Conservation (phyloP, 192 early-diverging fungal species). For the Backusella morwellensis region DNA sequence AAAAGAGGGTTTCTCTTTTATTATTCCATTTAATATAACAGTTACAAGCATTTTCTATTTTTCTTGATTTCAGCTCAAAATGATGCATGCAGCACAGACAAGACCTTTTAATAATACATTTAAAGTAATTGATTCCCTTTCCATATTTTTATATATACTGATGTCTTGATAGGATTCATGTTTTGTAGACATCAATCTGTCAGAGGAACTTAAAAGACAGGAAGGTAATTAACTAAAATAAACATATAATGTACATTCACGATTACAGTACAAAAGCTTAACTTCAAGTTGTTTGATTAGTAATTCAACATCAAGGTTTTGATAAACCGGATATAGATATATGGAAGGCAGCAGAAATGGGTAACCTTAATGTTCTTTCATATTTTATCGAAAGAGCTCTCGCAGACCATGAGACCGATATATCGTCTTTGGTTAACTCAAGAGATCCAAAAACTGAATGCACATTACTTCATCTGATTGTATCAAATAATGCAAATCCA, state of each 20-base stretch:
- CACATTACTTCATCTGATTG: constrained; percentile 28
- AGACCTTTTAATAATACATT: constrained; percentile 1
- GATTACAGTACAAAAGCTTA: neutral
- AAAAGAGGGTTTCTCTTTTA: neutral
- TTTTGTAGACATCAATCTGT: constrained; percentile 3
- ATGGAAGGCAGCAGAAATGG: constrained; percentile 23
- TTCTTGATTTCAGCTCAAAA: neutral
- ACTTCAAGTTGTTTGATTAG: neutral
- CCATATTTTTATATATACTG: neutral
- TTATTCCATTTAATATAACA: neutral
- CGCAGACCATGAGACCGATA: neutral
- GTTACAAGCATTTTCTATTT: neutral
- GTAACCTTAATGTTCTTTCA: constrained; percentile 23
- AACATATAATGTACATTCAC: neutral
- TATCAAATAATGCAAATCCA: constrained; percentile 23
- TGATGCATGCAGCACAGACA: constrained; percentile 2
- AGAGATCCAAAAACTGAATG: constrained; percentile 31
- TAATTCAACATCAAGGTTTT: neutral
- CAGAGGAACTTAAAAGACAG: neutral
- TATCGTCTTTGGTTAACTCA: constrained; percentile 12
- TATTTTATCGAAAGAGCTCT: constrained; percentile 22
- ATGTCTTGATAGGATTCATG: constrained; percentile 5
- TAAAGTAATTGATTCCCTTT: neutral
- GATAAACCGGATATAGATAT: constrained; percentile 6
- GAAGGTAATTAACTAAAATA: constrained; percentile 3